These are phyloP conservation scores for Escallonia rubra DNA, from an alignment of 129 eudicot species.

Conservation along the genomic window DNA sequence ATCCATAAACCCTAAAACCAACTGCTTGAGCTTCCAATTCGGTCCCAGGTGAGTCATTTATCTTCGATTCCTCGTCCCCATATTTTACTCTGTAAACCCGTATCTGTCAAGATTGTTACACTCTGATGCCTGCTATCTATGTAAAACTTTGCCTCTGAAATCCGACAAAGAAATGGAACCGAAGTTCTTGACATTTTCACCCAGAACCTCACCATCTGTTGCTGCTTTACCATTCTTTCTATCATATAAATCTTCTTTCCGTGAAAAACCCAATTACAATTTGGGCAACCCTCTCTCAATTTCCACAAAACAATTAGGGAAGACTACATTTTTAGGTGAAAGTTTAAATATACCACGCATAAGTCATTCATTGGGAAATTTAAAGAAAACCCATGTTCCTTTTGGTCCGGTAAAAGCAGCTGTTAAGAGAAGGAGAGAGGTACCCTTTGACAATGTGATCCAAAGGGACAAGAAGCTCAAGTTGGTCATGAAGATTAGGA, in stretches of 20 bases:
- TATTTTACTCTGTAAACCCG: neutral
- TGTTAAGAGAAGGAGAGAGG: conserved; percentile 93
- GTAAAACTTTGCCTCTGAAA: neutral
- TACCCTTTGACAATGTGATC: conserved; percentile 86
- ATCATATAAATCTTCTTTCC: conserved; percentile 34
- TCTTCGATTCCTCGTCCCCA: neutral
- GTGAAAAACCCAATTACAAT: conserved; percentile 30
- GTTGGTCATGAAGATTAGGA: conserved; percentile 68
- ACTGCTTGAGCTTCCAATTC: conserved; percentile 10
- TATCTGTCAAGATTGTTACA: neutral
- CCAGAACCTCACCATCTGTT: conserved; percentile 37
- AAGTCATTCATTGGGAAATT: conserved; percentile 15
- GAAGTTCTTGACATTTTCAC: conserved; percentile 28
- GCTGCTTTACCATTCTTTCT: conserved; percentile 48
- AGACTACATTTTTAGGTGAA: conserved; percentile 49
- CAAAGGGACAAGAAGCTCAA: conserved; percentile 94
- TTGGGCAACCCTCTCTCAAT: conserved; percentile 13
- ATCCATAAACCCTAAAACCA: conserved; percentile 42
- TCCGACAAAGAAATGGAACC: conserved; percentile 30
- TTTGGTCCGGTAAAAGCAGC: conserved; percentile 49
- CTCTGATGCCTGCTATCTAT: conserved; percentile 7
- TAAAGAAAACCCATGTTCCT: conserved; percentile 39
- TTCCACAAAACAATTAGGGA: conserved; percentile 8
- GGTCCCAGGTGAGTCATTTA: conserved; percentile 15
- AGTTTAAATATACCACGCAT: conserved; percentile 23